Base-by-base conservation (phyloP, 495 filamentous ascomycete genomes). In the Cudoniella acicularis region DNA sequence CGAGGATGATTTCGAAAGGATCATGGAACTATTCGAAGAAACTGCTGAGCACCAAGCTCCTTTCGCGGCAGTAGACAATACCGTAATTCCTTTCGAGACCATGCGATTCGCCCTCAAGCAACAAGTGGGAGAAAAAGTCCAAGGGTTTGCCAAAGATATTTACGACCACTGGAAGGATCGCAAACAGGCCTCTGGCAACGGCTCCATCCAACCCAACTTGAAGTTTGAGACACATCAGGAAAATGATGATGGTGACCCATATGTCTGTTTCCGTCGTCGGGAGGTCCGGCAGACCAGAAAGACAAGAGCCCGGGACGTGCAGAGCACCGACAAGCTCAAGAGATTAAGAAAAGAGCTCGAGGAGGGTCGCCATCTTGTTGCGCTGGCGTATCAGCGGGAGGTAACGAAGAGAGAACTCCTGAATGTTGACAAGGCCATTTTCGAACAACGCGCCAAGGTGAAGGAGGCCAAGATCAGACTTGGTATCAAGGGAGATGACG, bases 221-320 rank as follows among this genome's bases (percentile, higher is more conserved):
- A 98, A 96, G 83, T 91, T 96, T 54, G 95, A 98, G 76, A 92
- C 85, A 42, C 88, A 91, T 49, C 86, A 87, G 69, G 94, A 98
- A 54, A 96, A 87, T 47, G 94, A 98, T 71, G 94, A 98, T 64
- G 82, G 88, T 63, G 94, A 98, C 74, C 95, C 94, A 54, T 98
- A 95, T 70, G 92, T 98, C 70, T 98, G 94, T 76, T 98, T 98
- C 82, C 87, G 94, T 60, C 88, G 95, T 54, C 89, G 95, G 46
- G 94, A 98, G 71, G 90, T 96, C 30, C 90, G 94, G 42, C 90
- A 94, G 71, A 90, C 90, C 49, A 87, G 94, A 63, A 98, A 97
- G 75, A 98, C 94, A 27, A 86, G 94, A 67, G 89, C 91, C 48
- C 82, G 94, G 66, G 95, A 98, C 78, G 89, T 90, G 17, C 92